Base-by-base conservation (phyloP, 2,329 filamentous ascomycete genomes). In the Helotiales sp. region DNA sequence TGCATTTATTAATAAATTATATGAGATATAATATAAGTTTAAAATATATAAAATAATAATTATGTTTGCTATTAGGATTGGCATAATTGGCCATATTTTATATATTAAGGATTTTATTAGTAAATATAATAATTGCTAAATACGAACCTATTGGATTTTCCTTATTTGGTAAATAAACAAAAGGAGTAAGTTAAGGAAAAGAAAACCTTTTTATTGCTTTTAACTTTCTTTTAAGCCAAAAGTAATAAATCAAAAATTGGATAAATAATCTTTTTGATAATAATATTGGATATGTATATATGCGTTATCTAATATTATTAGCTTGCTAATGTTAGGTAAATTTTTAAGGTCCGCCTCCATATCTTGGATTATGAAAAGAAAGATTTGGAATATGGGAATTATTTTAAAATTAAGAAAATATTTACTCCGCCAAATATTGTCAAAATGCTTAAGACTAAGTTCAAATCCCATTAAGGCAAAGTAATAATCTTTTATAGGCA, bases 81-180 rank as follows among this genome's bases (percentile, higher is more conserved):
- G 70, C 6, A 73, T 72, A 26, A 59, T 66, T 20, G 61, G 61
- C 40, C 61, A 72, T 30, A 62, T 72, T 20, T 60, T 61, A 43
- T 71, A 69, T 57, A 66, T 71, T 11, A 71, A 68, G 47, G 66
- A 70, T 6, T 54, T 73, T 3, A 64, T 73, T 40, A 61, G 43
- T 26, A 30, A 68, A 55, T 73, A 73, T 54, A 71, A 73, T 54
- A 67, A 54, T 34, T 71, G 43, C 26, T n/a, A 65, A 34, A 60
- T 70, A 26, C 49, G 26, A 37, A 72, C 68, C 0, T 50, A 64
- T 37, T 47, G 45, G 1, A 70, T 73, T 34, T 26, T 60, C 20
- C 63, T 73, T 30, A 28, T 70, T 37, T 73, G 43, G 70, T 8
- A 71, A 45, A 67, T 69, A 6, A 50, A 67, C 13, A 52, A 66